Conservation (phyloP, 73 alveolate genomes). For the Tetrahymena thermophila region DNA sequence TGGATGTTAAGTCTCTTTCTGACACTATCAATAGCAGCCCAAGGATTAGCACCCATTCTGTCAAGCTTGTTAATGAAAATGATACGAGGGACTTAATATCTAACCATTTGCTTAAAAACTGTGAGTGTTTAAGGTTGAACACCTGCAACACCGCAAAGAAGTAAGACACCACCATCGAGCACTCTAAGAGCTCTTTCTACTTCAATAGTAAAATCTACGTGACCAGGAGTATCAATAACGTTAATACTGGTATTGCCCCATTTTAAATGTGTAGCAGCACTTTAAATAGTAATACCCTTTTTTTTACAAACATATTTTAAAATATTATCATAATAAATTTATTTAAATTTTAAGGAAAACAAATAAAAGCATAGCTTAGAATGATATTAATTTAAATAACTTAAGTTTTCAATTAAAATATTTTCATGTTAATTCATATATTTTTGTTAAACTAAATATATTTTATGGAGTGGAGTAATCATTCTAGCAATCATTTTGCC, state of each 20-base stretch:
- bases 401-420: too few relatives aligned
- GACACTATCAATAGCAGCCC: slow-evolving; percentile 41
- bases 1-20: slow-evolving; percentile 68
- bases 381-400: too few relatives aligned
- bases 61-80: slow-evolving; percentile 92
- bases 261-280: slow-evolving; percentile 92
- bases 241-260: slow-evolving; percentile 84
- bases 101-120: slow-evolving; percentile 88
- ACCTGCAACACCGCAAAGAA: slow-evolving; percentile 92
- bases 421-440: too few relatives aligned
- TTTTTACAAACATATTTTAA: background rate
- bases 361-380: background rate
- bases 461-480: background rate
- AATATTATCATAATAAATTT: background rate
- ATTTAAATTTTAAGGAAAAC: background rate
- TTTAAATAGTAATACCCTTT: slow-evolving; percentile 85
- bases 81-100: slow-evolving; percentile 87
- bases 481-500: background rate
- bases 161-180: slow-evolving; percentile 87
- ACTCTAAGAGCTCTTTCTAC: slow-evolving; percentile 97
- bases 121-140: slow-evolving; percentile 93
- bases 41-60: slow-evolving; percentile 94
- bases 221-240: slow-evolving; percentile 96
- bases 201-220: slow-evolving; percentile 96
- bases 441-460: too few relatives aligned